Evolutionary conservation across 495 filamentous ascomycete genomes (phyloP).

Genomic region (Podospora didyma): DNA sequence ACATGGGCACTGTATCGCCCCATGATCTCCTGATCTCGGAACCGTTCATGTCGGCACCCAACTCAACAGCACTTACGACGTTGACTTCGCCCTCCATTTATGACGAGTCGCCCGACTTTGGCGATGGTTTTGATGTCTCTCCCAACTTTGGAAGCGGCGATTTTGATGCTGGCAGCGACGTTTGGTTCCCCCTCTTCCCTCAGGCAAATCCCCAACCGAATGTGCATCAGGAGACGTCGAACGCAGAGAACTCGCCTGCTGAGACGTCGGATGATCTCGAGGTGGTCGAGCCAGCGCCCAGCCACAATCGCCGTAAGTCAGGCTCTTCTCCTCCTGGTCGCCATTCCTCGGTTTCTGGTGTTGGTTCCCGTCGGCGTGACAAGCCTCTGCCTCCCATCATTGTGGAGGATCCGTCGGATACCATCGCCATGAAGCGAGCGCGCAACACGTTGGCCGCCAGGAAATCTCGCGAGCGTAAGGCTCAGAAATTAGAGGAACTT

Average conservation of each 20-base stretch:
- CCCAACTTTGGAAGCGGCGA: constrained; percentile 58
- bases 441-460: constrained; percentile 94
- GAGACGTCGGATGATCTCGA: constrained; percentile 40
- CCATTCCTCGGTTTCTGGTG: constrained; percentile 67
- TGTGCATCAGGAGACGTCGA: constrained; percentile 12
- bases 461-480: constrained; percentile 84
- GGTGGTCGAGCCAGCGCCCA: constrained; percentile 23
- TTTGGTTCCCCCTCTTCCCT: constrained; percentile 70
- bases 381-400: constrained; percentile 78
- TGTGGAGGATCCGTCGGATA: constrained; percentile 67
- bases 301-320: constrained; percentile 40
- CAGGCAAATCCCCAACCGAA: constrained; percentile 30
- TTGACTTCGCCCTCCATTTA: constrained; percentile 77
- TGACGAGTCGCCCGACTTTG: constrained; percentile 65
- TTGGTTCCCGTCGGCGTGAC: constrained; percentile 64
- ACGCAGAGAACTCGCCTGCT: constrained; percentile 40
- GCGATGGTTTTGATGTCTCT: constrained; percentile 71
- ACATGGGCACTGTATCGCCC: constrained; percentile 76
- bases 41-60: constrained; percentile 66
- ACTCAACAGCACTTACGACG: constrained; percentile 78
- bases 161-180: constrained; percentile 37
- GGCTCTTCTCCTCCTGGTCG: constrained; percentile 44
- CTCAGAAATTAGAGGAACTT: constrained; percentile 62
- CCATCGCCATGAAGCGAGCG: constrained; percentile 81
- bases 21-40: constrained; percentile 71